Conservation (phyloP, 495 filamentous ascomycete species). For the Friedmanniomyces simplex region DNA sequence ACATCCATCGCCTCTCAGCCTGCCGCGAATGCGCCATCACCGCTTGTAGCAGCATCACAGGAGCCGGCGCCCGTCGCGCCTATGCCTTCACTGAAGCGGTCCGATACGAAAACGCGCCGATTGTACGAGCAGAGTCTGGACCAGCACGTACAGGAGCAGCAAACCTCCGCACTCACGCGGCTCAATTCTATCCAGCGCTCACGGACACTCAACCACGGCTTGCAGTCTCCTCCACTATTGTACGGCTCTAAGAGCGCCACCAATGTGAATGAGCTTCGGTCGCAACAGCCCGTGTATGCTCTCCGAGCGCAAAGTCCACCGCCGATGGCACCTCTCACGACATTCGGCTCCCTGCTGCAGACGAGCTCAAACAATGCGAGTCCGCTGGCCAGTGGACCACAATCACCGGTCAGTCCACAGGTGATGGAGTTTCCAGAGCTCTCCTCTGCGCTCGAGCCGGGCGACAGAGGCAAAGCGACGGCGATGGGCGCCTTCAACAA, state of each 20-base stretch:
- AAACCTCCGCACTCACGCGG: constrained; percentile 61
- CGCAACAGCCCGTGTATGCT: constrained; percentile 41
- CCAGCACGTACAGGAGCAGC: constrained; percentile 71
- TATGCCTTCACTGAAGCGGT: constrained; percentile 32
- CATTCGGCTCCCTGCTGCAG: constrained; percentile 25
- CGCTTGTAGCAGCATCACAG: constrained; percentile 6
- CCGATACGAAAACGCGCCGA: constrained; percentile 55
- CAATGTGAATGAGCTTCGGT: constrained; percentile 43
- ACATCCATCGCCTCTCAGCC: constrained; percentile 80
- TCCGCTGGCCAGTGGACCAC: constrained; percentile 38
- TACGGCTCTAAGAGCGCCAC: constrained; percentile 43
- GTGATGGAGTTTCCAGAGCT: constrained; percentile 52
- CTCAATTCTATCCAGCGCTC: constrained; percentile 62
- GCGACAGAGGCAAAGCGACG: constrained; percentile 76
- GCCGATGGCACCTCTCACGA: constrained; percentile 33
- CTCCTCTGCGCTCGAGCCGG: constrained; percentile 53
- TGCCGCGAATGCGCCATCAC: constrained; percentile 35
- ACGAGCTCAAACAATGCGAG: constrained; percentile 22
- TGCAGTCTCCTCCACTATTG: constrained; percentile 32
- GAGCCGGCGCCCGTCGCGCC: constrained; percentile 24
- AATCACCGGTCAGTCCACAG: constrained; percentile 58
- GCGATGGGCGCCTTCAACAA: constrained; percentile 78
- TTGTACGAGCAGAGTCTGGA: constrained; percentile 80
- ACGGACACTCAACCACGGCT: constrained; percentile 41
- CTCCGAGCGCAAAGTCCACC: constrained; percentile 45